Evolutionary conservation across 2,329 filamentous ascomycete species (phyloP).

Genomic region (Aspergillus neotritici): DNA sequence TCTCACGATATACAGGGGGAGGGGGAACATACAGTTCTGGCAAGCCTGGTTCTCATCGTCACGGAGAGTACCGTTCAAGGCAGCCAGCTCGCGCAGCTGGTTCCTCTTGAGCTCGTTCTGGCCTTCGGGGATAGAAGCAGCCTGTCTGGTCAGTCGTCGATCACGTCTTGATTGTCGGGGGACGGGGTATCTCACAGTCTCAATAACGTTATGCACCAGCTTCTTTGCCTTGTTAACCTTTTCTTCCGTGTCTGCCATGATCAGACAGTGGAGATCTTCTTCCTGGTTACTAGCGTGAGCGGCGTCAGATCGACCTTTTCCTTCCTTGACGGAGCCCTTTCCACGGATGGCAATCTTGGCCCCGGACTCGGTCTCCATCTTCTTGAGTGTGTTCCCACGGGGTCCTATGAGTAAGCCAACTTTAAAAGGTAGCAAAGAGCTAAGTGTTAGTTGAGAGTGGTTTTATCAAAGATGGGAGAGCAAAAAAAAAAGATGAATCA

Average conservation of each 20-base stretch:
- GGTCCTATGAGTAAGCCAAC: slow-evolving; percentile 99
- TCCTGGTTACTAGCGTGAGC: slow-evolving; percentile 99
- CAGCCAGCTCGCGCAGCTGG: slow-evolving; percentile 93
- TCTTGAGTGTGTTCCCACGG: slow-evolving; percentile 99
- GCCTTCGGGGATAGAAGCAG: slow-evolving; percentile 95
- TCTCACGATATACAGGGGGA: neutral
- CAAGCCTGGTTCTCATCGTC: slow-evolving; percentile 99
- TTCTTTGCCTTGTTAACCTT: slow-evolving; percentile 99
- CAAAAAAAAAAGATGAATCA: slow-evolving; percentile 18
- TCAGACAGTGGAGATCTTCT: slow-evolving; percentile 96
- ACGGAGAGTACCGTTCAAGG: slow-evolving; percentile 96
- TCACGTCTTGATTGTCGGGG: neutral
- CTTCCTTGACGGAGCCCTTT: slow-evolving; percentile 99
- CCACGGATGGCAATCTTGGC: slow-evolving; percentile 99
- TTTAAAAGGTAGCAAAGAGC: slow-evolving; percentile 69
- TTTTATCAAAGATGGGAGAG: slow-evolving; percentile 28
- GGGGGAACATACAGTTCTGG: slow-evolving; percentile 68
- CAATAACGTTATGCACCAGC: slow-evolving; percentile 96
- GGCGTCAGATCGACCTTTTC: slow-evolving; percentile 96
- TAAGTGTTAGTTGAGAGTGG: slow-evolving; percentile 77
- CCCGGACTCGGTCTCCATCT: slow-evolving; percentile 95
- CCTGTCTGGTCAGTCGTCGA: slow-evolving; percentile 51
- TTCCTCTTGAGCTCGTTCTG: slow-evolving; percentile 99
- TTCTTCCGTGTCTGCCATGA: slow-evolving; percentile 99
- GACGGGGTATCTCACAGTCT: slow-evolving; percentile 66